Evolutionary conservation across 306 rosid genomes (phyloP), one percentile per base, ranked within the genome.

Genomic region (Glycyrrhiza uralensis): DNA sequence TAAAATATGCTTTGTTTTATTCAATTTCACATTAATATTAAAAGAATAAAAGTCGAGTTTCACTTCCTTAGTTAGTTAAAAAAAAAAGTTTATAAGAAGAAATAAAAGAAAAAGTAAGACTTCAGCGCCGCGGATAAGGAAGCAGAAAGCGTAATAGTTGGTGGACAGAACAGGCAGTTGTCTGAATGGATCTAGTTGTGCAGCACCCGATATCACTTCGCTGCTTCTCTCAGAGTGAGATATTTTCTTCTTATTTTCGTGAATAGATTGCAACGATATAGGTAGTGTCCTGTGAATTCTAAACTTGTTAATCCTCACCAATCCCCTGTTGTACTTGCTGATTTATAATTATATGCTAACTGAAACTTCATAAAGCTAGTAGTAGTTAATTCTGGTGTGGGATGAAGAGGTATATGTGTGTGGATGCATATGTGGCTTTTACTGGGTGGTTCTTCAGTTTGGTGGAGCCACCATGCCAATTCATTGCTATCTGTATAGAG

Each of bases 101-200:
- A n/a, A n/a, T n/a, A n/a, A n/a, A n/a, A n/a, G n/a, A n/a, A n/a
- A n/a, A n/a, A n/a, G n/a, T n/a, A n/a, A n/a, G n/a, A n/a, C n/a
- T n/a, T n/a, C n/a, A n/a, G n/a, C n/a, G n/a, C n/a, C n/a, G n/a
- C n/a, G 2, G 79, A 79, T 79, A 79, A 79, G 79, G 33, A 14
- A 38, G 36, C 59, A 30, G 29, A 61, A 7, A 17, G 36, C 10
- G 56, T 52, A 38, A 14, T 15, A 32, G 6, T 74, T 28, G 68
- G 76, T 69, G 54, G 62, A 46, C 64, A 73, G 58, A 74, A 51
- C 22, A 60, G 9, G 18, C 7, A 56, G 42, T 33, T 69, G 20
- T 55, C 55, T 24, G 11, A 74, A 90, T 92, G 97, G 89, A 86
- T 80, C 76, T 78, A 44, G 66, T 85, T 23, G 19, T 81, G 75